phyloP scores from a whole-genome alignment of 805 yeast genomes.

The Candida verbasci region DNA sequence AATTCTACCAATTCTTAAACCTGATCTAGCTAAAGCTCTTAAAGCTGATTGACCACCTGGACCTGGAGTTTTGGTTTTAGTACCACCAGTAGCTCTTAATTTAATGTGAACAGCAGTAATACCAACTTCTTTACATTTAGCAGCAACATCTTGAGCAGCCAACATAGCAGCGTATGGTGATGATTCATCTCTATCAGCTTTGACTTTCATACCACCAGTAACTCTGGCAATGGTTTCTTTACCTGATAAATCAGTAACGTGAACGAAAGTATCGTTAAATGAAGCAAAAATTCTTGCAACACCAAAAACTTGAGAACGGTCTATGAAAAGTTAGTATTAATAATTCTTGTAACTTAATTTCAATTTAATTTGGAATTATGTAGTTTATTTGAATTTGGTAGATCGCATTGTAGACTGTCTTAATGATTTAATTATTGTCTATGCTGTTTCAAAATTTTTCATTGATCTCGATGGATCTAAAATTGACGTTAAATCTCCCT shows the following conservation, averaged over 20 bases:
- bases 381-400: too few relatives aligned
- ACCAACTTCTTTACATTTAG: slow-evolving; percentile 98
- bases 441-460: not conserved
- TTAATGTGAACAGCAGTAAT: slow-evolving; percentile 99
- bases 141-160: slow-evolving; percentile 99
- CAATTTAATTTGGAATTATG: not conserved
- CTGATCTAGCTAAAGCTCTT: slow-evolving; percentile 99
- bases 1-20: slow-evolving; percentile 99
- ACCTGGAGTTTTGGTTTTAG: slow-evolving; percentile 99
- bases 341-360: not conserved
- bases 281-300: slow-evolving; percentile 99
- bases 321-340: slow-evolving; percentile 36
- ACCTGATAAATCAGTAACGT: slow-evolving; percentile 98
- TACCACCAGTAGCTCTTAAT: slow-evolving; percentile 99
- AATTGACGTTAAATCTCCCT: too few relatives aligned
- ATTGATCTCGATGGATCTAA: not conserved
- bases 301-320: slow-evolving; percentile 98
- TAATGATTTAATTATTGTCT: too few relatives aligned
- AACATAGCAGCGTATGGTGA: slow-evolving; percentile 99
- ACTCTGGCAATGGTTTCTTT: slow-evolving; percentile 99
- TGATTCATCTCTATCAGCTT: slow-evolving; percentile 99
- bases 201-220: slow-evolving; percentile 99
- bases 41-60: slow-evolving; percentile 99
- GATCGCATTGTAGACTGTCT: too few relatives aligned
- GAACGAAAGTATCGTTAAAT: slow-evolving; percentile 99